Evolutionary conservation across 2,329 filamentous ascomycete species (phyloP).

Genomic region (Botryotinia narcissicola): DNA sequence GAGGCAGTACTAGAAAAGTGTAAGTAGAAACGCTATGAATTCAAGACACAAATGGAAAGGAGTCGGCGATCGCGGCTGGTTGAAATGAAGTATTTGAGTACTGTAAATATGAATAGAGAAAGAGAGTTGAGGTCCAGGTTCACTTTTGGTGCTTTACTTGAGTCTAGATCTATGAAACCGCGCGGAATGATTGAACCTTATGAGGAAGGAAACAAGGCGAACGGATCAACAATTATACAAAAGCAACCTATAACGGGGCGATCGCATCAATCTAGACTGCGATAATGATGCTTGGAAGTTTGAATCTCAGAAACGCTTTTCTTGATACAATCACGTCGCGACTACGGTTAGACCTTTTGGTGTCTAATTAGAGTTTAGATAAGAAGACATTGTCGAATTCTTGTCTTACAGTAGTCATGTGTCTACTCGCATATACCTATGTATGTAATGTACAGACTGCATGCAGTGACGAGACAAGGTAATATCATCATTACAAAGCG

Average conservation of each 20-base stretch:
- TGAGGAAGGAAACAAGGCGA: not conserved
- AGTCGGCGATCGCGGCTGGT: not conserved
- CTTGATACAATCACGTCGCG: not conserved
- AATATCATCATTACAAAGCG: not conserved
- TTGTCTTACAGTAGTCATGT: slow-evolving; percentile 1
- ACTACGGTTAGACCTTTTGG: not conserved
- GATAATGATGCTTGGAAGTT: not conserved
- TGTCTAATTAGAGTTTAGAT: not conserved
- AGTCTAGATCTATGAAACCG: not conserved
- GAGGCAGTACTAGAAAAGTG: not conserved
- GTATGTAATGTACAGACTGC: not conserved
- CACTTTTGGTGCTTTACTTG: not conserved
- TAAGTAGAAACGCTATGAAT: not conserved
- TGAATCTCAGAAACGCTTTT: not conserved
- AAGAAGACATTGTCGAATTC: not conserved
- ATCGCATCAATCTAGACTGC: slow-evolving; percentile 2
- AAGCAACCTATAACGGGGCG: not conserved
- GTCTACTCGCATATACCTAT: not conserved
- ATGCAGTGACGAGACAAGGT: not conserved
- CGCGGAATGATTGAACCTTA: not conserved
- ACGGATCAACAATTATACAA: not conserved
- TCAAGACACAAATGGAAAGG: not conserved
- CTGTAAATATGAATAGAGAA: not conserved
- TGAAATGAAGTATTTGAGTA: not conserved
- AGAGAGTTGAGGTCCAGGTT: not conserved